phyloP scores from a whole-genome alignment of 805 yeast genomes.

The Teunomyces aglyptinius region DNA sequence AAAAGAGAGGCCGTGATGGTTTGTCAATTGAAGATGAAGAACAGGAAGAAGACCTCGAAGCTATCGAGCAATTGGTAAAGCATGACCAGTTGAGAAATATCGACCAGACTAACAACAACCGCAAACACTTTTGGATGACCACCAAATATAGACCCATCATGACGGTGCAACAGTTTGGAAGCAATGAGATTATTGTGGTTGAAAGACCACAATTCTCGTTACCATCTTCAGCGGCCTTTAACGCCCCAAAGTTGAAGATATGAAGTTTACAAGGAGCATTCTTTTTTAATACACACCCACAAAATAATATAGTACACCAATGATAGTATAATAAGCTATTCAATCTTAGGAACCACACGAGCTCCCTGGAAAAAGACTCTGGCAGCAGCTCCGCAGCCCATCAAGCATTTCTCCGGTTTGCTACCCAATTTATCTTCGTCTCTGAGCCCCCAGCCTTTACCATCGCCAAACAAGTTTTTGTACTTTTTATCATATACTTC shows the following conservation, averaged over 20 bases:
- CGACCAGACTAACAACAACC: neutral
- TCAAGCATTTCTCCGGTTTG: constrained; percentile 50
- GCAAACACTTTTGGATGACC: constrained; percentile 67
- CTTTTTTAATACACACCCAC: constrained; percentile 1
- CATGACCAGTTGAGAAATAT: constrained; percentile 27
- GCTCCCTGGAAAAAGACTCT: constrained; percentile 69
- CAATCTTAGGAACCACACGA: constrained; percentile 41
- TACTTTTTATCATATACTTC: constrained; percentile 49
- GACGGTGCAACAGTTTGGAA: constrained; percentile 53
- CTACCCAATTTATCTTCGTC: constrained; percentile 49
- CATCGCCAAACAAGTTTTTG: constrained; percentile 53
- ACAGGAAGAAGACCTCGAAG: constrained; percentile 18
- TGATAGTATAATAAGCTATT: constrained; percentile 1
- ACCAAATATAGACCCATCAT: constrained; percentile 73
- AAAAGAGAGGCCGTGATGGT: constrained; percentile 47
- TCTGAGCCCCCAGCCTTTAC: constrained; percentile 49
- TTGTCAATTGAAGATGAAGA: constrained; percentile 32
- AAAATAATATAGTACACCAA: no score
- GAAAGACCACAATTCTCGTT: constrained; percentile 70
- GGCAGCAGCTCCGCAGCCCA: constrained; percentile 67
- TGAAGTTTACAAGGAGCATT: constrained; percentile 11
- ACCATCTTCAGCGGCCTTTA: constrained; percentile 63
- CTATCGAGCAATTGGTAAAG: constrained; percentile 25
- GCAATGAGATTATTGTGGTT: constrained; percentile 62
- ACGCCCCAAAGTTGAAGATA: constrained; percentile 53